Percentiles rank a stretch among this genome's conserved stretches.
These are phyloP conservation scores for Epichloe typhina DNA, from an alignment of 2,329 filamentous ascomycete species.

Conservation along the genomic window DNA sequence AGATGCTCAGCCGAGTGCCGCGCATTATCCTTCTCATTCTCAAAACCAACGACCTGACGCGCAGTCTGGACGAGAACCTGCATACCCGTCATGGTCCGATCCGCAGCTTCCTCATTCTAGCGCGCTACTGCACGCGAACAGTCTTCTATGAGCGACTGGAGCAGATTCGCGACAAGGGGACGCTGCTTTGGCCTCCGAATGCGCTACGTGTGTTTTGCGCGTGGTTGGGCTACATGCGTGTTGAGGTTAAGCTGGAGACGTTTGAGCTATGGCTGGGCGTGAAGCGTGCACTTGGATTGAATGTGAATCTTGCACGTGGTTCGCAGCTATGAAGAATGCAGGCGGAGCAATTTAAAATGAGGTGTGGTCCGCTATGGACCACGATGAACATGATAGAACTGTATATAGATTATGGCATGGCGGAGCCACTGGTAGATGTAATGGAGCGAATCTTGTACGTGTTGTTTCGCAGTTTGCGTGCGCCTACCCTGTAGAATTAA, in stretches of 20 bases:
- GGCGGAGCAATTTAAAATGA: background rate
- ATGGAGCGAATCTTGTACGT: no score
- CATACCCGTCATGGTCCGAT: slow-evolving; percentile 58
- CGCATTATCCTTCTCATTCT: slow-evolving; percentile 87
- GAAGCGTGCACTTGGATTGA: slow-evolving; percentile 33
- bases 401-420: slow-evolving; percentile 6
- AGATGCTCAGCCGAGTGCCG: slow-evolving; percentile 77
- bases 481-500: background rate
- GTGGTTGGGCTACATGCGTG: slow-evolving; percentile 44
- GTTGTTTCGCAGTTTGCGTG: no score
- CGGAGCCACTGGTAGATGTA: background rate
- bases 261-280: slow-evolving; percentile 49
- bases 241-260: slow-evolving; percentile 48
- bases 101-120: slow-evolving; percentile 53
- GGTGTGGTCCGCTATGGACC: no score
- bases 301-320: slow-evolving; percentile 13
- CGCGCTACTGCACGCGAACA: slow-evolving; percentile 53
- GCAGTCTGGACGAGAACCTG: slow-evolving; percentile 82
- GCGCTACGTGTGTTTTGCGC: slow-evolving; percentile 39
- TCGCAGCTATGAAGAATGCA: slow-evolving; percentile 11
- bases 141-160: slow-evolving; percentile 54
- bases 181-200: slow-evolving; percentile 46
- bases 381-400: slow-evolving; percentile 7
- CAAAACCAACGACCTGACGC: slow-evolving; percentile 94
- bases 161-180: slow-evolving; percentile 36